Conservation (phyloP, 306 rosid species). For the Lupinus albus region DNA sequence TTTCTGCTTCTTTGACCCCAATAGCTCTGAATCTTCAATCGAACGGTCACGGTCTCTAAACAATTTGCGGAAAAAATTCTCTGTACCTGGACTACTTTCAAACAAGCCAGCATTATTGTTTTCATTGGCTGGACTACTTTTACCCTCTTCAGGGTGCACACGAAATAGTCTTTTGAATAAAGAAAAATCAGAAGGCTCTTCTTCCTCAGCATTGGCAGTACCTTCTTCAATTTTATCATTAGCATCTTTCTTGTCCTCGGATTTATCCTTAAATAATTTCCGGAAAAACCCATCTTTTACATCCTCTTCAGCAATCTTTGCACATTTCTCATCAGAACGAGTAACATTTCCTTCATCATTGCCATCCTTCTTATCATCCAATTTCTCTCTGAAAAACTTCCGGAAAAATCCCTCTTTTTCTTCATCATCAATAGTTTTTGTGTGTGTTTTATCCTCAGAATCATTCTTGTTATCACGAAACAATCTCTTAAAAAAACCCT, state of each 20-base stretch:
- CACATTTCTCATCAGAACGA: constrained; percentile 61
- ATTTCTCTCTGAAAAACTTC: constrained; percentile 79
- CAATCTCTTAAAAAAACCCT: constrained; percentile 83
- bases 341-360: constrained; percentile 50
- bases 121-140: constrained; percentile 61
- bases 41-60: constrained; percentile 93
- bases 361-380: constrained; percentile 77
- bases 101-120: constrained; percentile 51
- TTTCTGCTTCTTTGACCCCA: constrained; percentile 77
- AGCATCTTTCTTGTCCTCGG: constrained; percentile 76
- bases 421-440: constrained; percentile 71
- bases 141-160: constrained; percentile 90
- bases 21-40: constrained; percentile 88
- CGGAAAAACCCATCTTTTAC: constrained; percentile 88
- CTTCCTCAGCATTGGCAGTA: constrained; percentile 77
- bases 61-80: constrained; percentile 87
- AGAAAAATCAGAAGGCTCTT: constrained; percentile 81
- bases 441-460: constrained; percentile 56
- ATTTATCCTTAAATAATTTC: constrained; percentile 75
- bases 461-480: constrained; percentile 91
- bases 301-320: constrained; percentile 74
- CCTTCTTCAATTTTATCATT: constrained; percentile 74
- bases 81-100: constrained; percentile 96
- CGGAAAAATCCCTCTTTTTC: constrained; percentile 88
- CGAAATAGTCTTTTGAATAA: constrained; percentile 87